Evolutionary conservation across 2,329 filamentous ascomycete species (phyloP), one percentile per base, ranked within the genome.

Genomic region (Diaporthe ampelina): DNA sequence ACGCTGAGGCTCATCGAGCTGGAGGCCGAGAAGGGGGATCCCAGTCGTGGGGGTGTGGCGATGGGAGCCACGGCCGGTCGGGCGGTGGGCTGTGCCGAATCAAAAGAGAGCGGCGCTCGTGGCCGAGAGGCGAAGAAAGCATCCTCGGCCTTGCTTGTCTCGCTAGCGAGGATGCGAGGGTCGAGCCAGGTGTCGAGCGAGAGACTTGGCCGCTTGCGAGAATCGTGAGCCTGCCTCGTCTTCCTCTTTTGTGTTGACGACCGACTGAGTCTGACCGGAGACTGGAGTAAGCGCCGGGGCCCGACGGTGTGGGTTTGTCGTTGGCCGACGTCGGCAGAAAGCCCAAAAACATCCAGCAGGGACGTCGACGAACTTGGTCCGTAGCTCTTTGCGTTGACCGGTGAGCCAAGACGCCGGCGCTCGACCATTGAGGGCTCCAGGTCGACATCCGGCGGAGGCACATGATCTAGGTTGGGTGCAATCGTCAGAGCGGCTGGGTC

Each of bases 341-440:
- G 74, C 11, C 80, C 82, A 19, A 86, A 80, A 56, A 82, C 83
- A 10, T 84, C 84, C 4, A 83, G 83, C 9, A 90, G 80, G 0
- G 86, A 85, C 24, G 82, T 84, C 5, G 90, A 91, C 17, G 90
- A 90, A 81, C 88, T 91, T 1, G 90, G 91, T 0, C 91, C 91
- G 77, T 92, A 92, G 77, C 90, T 92, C 75, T 85, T 88, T 43
- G 89, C 86, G 26, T 85, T 82, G 75, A 92, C 91, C 0, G 90
- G 89, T 4, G 90, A 91, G 1, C 86, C 88, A 4, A 90, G 84
- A 4, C 86, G 85, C 15, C 81, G 79, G 59, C 81, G 81, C 67
- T 82, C 81, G 0, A 79, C 77, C 57, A 78, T 77, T 0, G 81
- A 82, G 0, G 79, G 78, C 56, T 82, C 81, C 26, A 74, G 76